phyloP scores from a whole-genome alignment of 2,329 filamentous ascomycete species.

The Trichoderma gracile region DNA sequence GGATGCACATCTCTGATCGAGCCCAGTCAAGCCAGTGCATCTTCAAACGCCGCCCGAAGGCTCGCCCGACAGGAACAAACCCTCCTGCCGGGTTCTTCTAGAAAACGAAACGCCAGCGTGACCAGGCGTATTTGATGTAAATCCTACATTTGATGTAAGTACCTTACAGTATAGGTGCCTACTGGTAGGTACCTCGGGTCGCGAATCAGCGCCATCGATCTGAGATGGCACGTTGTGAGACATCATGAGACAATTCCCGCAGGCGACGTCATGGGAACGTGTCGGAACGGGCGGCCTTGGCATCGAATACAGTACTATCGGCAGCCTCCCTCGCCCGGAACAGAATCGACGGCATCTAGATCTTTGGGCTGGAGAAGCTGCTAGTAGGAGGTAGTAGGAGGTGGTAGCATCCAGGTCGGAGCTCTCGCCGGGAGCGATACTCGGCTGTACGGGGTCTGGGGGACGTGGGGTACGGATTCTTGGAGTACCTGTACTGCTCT shows the following conservation, averaged over 20 bases:
- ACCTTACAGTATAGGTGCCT: too few relatives aligned
- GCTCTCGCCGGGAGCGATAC: too few relatives aligned
- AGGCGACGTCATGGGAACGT: constrained; percentile 5
- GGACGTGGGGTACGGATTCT: constrained; percentile 4
- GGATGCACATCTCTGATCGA: background rate
- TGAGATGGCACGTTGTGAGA: background rate
- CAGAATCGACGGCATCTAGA: constrained; percentile 1
- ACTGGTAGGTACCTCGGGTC: too few relatives aligned
- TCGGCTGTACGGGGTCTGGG: background rate
- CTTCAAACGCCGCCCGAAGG: background rate
- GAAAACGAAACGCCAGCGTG: background rate
- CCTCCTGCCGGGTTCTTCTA: background rate
- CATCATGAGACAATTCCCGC: constrained; percentile 4
- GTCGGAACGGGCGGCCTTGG: constrained; percentile 15
- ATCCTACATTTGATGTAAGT: too few relatives aligned
- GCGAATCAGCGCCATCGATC: background rate
- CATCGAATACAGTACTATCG: background rate
- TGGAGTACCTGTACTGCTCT: constrained; percentile 6
- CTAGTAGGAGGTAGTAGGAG: too few relatives aligned
- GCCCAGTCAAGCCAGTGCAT: background rate
- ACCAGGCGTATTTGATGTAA: background rate
- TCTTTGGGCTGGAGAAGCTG: background rate
- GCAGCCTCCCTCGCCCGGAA: background rate
- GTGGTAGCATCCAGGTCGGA: too few relatives aligned
- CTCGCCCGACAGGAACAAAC: background rate